phyloP scores from a whole-genome alignment of 2,329 filamentous ascomycete species.

The Hymenoscyphus repandus region DNA sequence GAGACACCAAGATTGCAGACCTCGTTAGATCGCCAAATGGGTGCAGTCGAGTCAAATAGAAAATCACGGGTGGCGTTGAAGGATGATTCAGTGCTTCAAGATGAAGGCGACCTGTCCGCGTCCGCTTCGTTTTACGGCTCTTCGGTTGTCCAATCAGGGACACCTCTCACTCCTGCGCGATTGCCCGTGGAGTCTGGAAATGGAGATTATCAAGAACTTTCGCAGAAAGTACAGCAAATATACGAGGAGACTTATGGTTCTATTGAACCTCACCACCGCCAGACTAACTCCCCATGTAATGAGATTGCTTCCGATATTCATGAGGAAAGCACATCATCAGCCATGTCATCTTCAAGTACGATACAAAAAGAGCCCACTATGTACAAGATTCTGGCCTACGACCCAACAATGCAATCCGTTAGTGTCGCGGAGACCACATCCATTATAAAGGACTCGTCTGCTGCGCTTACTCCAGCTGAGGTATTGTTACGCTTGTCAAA shows the following conservation, averaged over 20 bases:
- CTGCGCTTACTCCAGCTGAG: conserved; percentile 51
- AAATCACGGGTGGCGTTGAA: neutral
- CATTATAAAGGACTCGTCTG: conserved; percentile 42
- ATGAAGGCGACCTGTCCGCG: conserved; percentile 13
- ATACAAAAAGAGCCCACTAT: conserved; percentile 26
- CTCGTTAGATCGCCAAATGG: conserved; percentile 25
- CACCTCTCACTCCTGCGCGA: no score
- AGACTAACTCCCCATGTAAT: no score
- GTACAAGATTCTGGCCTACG: conserved; percentile 65
- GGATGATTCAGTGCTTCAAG: conserved; percentile 8
- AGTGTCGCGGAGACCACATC: conserved; percentile 57
- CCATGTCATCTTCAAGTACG: neutral
- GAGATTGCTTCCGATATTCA: no score
- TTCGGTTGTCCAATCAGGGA: neutral
- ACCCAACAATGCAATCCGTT: conserved; percentile 52
- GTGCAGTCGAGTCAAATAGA: neutral
- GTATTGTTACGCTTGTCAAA: conserved; percentile 56
- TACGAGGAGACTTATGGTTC: no score
- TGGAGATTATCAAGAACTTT: no score
- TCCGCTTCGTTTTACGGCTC: conserved; percentile 13
- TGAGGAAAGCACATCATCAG: neutral
- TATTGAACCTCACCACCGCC: no score
- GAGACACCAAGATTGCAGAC: conserved; percentile 25
- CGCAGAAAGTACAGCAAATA: no score
- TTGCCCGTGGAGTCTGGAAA: no score